phyloP scores from a whole-genome alignment of 805 yeast species.

The Lipomyces sp. region DNA sequence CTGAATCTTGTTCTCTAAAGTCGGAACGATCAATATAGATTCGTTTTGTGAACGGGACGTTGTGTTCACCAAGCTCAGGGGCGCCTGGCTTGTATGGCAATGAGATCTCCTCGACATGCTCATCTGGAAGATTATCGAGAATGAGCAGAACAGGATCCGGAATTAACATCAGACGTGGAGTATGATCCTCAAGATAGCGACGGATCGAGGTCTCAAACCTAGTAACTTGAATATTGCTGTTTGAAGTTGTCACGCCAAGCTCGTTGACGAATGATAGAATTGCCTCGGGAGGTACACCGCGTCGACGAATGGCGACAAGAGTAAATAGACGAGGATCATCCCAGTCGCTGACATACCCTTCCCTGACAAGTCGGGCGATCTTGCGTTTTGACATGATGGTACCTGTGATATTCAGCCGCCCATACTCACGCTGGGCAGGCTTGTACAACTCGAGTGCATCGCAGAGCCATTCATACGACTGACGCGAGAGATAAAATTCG shows the following conservation, averaged over 20 bases:
- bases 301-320: conserved; percentile 89
- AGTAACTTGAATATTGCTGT: conserved; percentile 85
- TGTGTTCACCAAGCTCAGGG: conserved; percentile 71
- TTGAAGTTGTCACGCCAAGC: conserved; percentile 93
- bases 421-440: conserved; percentile 99
- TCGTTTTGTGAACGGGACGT: conserved; percentile 76
- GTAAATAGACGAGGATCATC: conserved; percentile 97
- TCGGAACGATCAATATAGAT: conserved; percentile 88
- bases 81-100: conserved; percentile 91
- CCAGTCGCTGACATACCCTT: conserved; percentile 88
- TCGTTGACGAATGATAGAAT: conserved; percentile 90
- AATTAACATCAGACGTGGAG: conserved; percentile 94
- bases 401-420: conserved; percentile 93
- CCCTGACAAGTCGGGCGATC: conserved; percentile 88
- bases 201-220: conserved; percentile 91
- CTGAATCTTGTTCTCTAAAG: conserved; percentile 66
- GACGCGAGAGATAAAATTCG: conserved; percentile 89
- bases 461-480: conserved; percentile 98
- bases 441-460: conserved; percentile 92
- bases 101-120: conserved; percentile 67
- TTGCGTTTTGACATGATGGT: conserved; percentile 94
- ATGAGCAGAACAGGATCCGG: conserved; percentile 84
- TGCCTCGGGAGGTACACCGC: conserved; percentile 99
- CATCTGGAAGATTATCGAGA: conserved; percentile 79
- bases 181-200: conserved; percentile 81